Evolutionary conservation across 73 alveolate genomes (phyloP), one percentile per base, ranked within the genome.

Genomic region (Stentor coeruleus): DNA sequence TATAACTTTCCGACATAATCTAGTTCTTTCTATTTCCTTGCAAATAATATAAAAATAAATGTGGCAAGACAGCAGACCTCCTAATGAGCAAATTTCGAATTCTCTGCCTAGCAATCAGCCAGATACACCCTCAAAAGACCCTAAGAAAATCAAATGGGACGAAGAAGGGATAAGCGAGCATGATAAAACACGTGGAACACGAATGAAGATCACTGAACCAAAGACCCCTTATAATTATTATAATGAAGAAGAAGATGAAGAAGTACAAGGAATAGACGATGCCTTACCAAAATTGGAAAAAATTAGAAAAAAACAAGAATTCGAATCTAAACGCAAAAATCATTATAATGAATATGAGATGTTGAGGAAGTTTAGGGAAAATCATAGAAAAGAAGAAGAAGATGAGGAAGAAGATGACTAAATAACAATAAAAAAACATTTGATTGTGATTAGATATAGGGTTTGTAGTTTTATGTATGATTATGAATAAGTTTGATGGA

Each of bases 201-300:
- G 82, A 85, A 87, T 66, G 59, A 87, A 87, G 59, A 87, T 87
- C 3, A 42, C 89, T 20, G 93, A 87, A 58, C 93, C 93, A 3
- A 87, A 87, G 77, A 87, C 93, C 35, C 93, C 93, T 38, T 87
- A 85, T 85, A 74, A 87, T 39, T 76, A 87, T 59, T 0, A 20
- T 20, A 89, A 87, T 20, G n/a, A n/a, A n/a, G n/a, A n/a, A n/a
- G 42, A 58, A 83, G n/a, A 38, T 33, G 88, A 85, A 35, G 86
- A 59, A 39, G 36, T 55, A 58, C 89, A 40, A 31, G 72, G 37
- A 59, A 75, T 55, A 39, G 90, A 66, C 14, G 79, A 66, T 26
- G 40, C 37, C 37, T 20, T 31, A 66, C 37, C 79, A 20, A 66
- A 66, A 2, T 31, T 66, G 11, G 79, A 66, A 66, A 66, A 66